Evolutionary conservation across 139 green algal genomes (phyloP), one percentile per base, ranked within the genome.

Genomic region (Eudorina sp.): DNA sequence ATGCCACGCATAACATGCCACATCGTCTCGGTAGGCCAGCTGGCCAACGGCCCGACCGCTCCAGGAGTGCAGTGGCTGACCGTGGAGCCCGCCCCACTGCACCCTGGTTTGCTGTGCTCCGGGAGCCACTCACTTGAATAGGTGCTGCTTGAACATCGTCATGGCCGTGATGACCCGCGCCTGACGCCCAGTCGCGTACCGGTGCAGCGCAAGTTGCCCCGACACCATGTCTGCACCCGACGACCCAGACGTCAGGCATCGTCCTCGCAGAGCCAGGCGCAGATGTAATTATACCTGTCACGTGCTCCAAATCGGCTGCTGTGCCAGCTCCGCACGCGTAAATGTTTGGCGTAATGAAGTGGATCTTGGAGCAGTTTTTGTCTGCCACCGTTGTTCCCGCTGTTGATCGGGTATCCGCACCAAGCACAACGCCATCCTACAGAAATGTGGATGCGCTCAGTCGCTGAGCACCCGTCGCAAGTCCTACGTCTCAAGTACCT

Each of bases 281-380:
- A 46, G 0, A 4, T 48, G 25, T 43, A 83, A 79, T 81, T 18
- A n/a, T 77, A 98, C 96, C 96, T 85, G 98, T 99, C 4, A 99
- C 98, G 74, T 96, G 95, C 88, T 99, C 97, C 4, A 97, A 99
- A 86, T 99, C 98, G 62, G 98, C 98, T 27, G 98, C 97, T 46
- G 98, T 99, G 40, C 98, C 98, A 11, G 98, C 98, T 45, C 98
- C 98, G 79, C 98, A 99, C 89, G 97, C 99, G 92, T 99, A 99
- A 79, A 99, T 99, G 91, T 99, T 99, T 79, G 96, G 95, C 2
- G 98, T 95, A 51, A 99, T 99, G 91, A 95, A 99, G 84, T 99
- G 97, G 68, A 99, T 99, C 93, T 99, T 99, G 86, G 98, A 96
- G 92, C 97, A 99, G 91, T 99, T 99, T 88, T 99, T 99, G 93